Evolutionary conservation across 2,329 filamentous ascomycete species (phyloP).

Genomic region (Parastagonospora nodorum): DNA sequence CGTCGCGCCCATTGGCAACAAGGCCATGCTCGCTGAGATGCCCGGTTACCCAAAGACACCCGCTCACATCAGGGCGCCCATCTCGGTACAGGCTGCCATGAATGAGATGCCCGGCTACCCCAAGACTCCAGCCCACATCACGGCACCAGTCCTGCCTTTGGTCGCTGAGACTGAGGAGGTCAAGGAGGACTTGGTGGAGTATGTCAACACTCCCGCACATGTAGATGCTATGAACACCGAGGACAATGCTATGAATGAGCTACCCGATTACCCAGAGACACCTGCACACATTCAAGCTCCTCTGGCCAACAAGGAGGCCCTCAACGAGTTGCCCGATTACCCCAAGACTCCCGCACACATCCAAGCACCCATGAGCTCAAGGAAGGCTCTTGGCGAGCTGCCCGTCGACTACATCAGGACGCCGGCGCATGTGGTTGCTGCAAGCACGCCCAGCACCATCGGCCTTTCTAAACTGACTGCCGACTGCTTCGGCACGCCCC

Average conservation of each 20-base stretch:
- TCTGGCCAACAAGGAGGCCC: constrained; percentile 9
- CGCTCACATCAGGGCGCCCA: constrained; percentile 24
- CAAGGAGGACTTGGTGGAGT: constrained; percentile 10
- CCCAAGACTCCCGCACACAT: constrained; percentile 23
- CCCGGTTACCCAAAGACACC: constrained; percentile 32
- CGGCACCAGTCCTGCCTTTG: constrained; percentile 6
- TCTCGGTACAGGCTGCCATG: constrained; percentile 5
- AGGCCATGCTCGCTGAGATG: constrained; percentile 21
- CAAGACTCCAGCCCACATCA: constrained; percentile 11
- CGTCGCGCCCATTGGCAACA: constrained; percentile 18
- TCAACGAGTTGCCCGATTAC: constrained; percentile 17
- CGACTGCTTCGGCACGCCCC: constrained; percentile 5
- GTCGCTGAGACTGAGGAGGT: constrained; percentile 3
- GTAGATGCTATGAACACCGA: constrained; percentile 5
- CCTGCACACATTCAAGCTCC: constrained; percentile 10
- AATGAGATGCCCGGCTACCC: constrained; percentile 11
- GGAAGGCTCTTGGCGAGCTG: constrained; percentile 21
- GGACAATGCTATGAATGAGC: constrained; percentile 14
- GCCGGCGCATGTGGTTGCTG: constrained; percentile 7
- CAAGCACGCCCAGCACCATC: not conserved
- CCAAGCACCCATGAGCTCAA: constrained; percentile 19
- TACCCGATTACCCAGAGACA: constrained; percentile 15
- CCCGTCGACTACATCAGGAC: constrained; percentile 17
- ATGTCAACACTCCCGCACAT: constrained; percentile 18
- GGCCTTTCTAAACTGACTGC: not conserved